Evolutionary conservation across 164 flowering plant genomes (phyloP), one percentile per base, ranked within the genome.

Genomic region (Hamamelis virginiana): DNA sequence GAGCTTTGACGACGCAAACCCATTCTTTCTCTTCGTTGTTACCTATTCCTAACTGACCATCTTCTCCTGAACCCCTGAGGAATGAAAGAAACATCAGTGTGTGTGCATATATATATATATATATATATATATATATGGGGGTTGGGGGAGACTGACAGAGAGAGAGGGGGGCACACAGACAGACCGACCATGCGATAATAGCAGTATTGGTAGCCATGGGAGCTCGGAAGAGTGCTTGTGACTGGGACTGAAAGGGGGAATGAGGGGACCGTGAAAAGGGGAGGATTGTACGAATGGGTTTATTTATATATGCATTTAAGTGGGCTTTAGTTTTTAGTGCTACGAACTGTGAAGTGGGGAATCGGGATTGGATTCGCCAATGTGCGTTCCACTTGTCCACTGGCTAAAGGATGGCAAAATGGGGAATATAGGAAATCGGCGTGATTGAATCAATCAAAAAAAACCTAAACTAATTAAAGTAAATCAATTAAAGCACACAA

Each of bases 31-130:
- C 99, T 68, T 96, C 98, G 73, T 84, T 77, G 73, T 78, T 81
- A 2, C 99, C 97, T 25, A 89, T 77, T 51, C 99, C 99, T 65
- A 96, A 69, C 70, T 93, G 99, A n/a, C 99, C 99, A 69, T 96
- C 99, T 80, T 96, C 99, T 5, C 99, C 99, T 0, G 99, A 84
- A 53, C 98, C 98, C 99, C 99, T 96, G 84, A 26, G 13, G 59
- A 0, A 9, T 38, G 1, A 4, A 43, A n/a, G n/a, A 9, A 62
- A 28, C 41, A 2, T 33, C 41, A 33, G 41, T 6, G 6, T 33
- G 6, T 33, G 6, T 33, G 6, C 41, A 33, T 33, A 33, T 33
- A 33, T 33, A 33, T 33, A 33, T 33, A 33, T 2, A 33, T 8
- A 18, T 15, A 55, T 1, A 68, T 12, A 44, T 1, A 28, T 5